Evolutionary conservation across 768 basidiomycete genomes (phyloP).

Genomic region (Suillus subaureus): DNA sequence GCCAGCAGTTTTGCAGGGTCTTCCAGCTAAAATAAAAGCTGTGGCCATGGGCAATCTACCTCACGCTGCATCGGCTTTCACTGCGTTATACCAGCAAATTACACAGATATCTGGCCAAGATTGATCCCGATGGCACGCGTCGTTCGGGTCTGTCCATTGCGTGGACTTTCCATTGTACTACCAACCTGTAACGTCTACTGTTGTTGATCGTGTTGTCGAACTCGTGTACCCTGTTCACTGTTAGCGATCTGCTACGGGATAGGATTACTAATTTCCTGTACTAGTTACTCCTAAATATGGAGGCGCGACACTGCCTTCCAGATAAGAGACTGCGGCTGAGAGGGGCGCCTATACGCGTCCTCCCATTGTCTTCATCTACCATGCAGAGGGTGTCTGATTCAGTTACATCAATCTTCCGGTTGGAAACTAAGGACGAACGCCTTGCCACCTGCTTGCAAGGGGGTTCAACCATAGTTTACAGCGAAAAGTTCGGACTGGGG

Average conservation of each 20-base stretch:
- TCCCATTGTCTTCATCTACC: background rate
- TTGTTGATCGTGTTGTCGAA: background rate
- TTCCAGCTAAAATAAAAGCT: background rate
- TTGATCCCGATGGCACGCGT: background rate
- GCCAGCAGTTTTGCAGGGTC: conserved; percentile 3
- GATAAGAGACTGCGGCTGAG: background rate
- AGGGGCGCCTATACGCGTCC: background rate
- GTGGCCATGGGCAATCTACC: conserved; percentile 8
- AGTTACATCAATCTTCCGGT: conserved; percentile 25
- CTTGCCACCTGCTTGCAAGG: conserved; percentile 18
- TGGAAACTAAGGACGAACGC: conserved; percentile 23
- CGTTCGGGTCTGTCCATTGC: background rate
- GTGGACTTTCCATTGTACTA: background rate
- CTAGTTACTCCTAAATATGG: background rate
- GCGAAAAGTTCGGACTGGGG: conserved; percentile 29
- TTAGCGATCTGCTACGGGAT: background rate
- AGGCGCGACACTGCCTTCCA: background rate
- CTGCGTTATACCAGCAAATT: background rate
- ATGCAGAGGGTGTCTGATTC: conserved; percentile 31
- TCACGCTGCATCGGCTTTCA: conserved; percentile 5
- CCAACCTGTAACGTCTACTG: background rate
- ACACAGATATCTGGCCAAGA: background rate
- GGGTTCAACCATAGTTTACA: conserved; percentile 20
- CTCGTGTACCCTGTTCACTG: background rate
- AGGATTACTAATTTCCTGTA: background rate